Evolutionary conservation across 2,329 filamentous ascomycete species (phyloP).

Genomic region (Paraconiothyrium sp.): DNA sequence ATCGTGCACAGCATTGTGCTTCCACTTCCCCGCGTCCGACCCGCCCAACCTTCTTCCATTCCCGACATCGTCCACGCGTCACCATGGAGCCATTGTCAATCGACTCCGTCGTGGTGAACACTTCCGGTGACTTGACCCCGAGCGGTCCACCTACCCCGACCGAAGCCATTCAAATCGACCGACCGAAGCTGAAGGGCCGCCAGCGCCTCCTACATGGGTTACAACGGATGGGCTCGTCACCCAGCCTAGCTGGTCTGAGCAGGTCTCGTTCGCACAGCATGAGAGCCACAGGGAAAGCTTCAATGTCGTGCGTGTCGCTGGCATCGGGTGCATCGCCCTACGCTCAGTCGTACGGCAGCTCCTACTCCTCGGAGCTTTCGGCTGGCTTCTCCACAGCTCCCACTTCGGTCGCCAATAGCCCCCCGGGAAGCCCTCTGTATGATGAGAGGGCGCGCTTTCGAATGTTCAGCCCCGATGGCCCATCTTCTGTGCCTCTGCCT

Average conservation of each 20-base stretch:
- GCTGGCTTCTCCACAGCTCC: constrained; percentile 66
- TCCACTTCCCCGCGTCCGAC: constrained; percentile 23
- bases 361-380: constrained; percentile 66
- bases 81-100: constrained; percentile 51
- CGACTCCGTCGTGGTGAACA: constrained; percentile 48
- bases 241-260: constrained; percentile 72
- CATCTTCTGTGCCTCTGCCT: constrained; percentile 70
- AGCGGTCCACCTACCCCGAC: constrained; percentile 27
- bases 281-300: constrained; percentile 69
- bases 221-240: constrained; percentile 83
- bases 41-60: constrained; percentile 9
- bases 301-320: constrained; percentile 72
- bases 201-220: constrained; percentile 77
- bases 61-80: constrained; percentile 9
- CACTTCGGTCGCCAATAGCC: constrained; percentile 60
- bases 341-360: constrained; percentile 63
- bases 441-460: constrained; percentile 66
- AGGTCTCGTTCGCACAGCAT: constrained; percentile 74
- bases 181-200: constrained; percentile 71
- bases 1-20: constrained; percentile 12
- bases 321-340: constrained; percentile 62
- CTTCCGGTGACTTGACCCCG: constrained; percentile 30
- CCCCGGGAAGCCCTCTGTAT: constrained; percentile 59
- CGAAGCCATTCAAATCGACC: constrained; percentile 42
- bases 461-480: constrained; percentile 61